Percentiles rank a stretch among this genome's conserved stretches.
phyloP scores from a whole-genome alignment of 176 grass and related monocot genomes.

The Oryza rufipogon region DNA sequence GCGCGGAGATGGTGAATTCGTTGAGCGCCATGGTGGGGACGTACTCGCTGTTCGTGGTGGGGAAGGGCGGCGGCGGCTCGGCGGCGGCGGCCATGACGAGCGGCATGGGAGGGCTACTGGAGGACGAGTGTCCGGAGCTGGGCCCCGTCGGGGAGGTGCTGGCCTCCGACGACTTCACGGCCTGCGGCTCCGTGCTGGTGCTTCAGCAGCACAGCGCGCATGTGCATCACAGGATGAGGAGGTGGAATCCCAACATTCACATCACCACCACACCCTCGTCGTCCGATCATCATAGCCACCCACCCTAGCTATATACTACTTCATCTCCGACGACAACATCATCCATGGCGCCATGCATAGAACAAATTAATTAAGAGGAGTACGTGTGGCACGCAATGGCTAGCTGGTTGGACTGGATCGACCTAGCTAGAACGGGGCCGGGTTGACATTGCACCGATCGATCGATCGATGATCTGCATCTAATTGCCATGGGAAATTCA shows the following conservation, averaged over 20 bases:
- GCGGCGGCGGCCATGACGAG: constrained; percentile 34
- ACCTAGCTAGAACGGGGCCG: no score
- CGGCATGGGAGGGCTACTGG: constrained; percentile 50
- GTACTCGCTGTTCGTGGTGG: constrained; percentile 69
- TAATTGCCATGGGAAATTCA: no score
- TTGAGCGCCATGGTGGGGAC: constrained; percentile 53
- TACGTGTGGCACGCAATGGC: no score
- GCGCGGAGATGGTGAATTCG: constrained; percentile 51
- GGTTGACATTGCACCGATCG: no score
- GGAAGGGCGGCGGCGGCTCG: constrained; percentile 13
- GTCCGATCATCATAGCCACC: neutral
- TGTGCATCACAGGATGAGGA: constrained; percentile 7
- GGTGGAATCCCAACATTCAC: neutral
- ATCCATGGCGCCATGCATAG: no score
- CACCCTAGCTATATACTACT: no score
- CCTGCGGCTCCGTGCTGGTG: constrained; percentile 61
- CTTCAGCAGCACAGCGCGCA: constrained; percentile 49
- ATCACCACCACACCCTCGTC: constrained; percentile 7
- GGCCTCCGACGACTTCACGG: constrained; percentile 66
- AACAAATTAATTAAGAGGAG: no score
- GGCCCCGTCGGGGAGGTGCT: constrained; percentile 72
- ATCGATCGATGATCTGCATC: no score
- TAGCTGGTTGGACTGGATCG: no score
- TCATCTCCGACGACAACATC: no score
- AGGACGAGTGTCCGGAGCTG: constrained; percentile 70